Evolutionary conservation across 1,284 basidiomycete genomes (phyloP).

Genomic region (Cryptococcus sp.): DNA sequence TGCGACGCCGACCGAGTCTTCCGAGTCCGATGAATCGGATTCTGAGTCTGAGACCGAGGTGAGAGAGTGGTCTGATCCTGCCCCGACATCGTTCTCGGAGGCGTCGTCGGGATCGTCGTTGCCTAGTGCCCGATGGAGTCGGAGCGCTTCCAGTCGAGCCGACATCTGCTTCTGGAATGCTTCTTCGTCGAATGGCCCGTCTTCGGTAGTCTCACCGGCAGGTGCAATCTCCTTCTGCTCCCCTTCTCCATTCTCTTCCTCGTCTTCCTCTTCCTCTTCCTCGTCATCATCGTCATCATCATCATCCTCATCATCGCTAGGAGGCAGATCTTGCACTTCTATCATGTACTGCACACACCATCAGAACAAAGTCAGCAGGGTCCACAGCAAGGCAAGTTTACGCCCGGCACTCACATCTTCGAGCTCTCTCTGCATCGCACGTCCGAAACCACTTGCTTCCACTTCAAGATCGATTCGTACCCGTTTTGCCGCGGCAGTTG

Average conservation of each 20-base stretch:
- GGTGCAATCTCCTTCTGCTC: constrained; percentile 50
- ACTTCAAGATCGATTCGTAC: constrained; percentile 85
- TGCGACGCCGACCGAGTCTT: constrained; percentile 32
- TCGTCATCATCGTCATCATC: constrained; percentile 36
- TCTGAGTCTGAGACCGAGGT: constrained; percentile 13
- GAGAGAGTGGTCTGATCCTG: constrained; percentile 15
- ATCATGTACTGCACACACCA: constrained; percentile 64
- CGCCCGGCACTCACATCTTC: constrained; percentile 79
- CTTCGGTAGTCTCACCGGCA: not conserved
- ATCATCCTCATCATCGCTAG: constrained; percentile 38
- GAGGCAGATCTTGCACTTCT: constrained; percentile 48
- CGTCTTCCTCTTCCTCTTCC: constrained; percentile 48
- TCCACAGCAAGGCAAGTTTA: not conserved
- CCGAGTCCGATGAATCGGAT: constrained; percentile 26
- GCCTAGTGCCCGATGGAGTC: constrained; percentile 42
- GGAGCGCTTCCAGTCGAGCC: constrained; percentile 38
- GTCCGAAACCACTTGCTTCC: constrained; percentile 85
- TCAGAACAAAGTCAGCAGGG: not conserved
- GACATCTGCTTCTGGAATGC: constrained; percentile 33
- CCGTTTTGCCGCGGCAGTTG: constrained; percentile 17
- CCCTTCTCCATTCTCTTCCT: constrained; percentile 50
- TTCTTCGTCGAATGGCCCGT: constrained; percentile 32
- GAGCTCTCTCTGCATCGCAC: constrained; percentile 75
- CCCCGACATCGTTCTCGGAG: constrained; percentile 18
- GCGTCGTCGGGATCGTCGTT: constrained; percentile 37